Base-by-base conservation (phyloP, 768 basidiomycete species). In the Candolleomyces eurysporus region DNA sequence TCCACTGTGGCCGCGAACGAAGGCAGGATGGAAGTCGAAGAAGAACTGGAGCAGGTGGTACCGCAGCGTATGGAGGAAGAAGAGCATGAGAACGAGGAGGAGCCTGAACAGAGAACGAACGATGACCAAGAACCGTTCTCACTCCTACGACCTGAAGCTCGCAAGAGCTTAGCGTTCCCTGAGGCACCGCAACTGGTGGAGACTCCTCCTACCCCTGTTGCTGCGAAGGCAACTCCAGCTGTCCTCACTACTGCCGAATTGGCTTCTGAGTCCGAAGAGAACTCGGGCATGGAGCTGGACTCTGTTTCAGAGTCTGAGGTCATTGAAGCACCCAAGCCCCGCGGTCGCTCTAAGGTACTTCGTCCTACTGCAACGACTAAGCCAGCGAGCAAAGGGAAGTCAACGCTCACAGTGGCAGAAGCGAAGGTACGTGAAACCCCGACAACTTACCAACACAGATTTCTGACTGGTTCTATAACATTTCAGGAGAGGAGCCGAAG, bases 101-200 rank as follows among this genome's bases (percentile, higher is more conserved):
- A 58, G 11, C 42, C 50, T 42, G 17, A 5, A 2, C 56, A 60
- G 13, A 46, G 36, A 11, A 8, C 36, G 36, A 6, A 36, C 6
- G 36, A 6, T 36, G 11, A 7, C 36, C 36, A 36, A 36, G 36
- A 40, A 22, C 36, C 59, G 48, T 43, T 61, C 30, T 51, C 30
- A 40, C 46, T 53, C 42, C 57, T 51, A n/a, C 30, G 46, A 5
- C 60, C 64, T 42, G 69, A 42, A 42, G 31, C 19, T 39, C 58
- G 49, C 22, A 63, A 42, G 21, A 64, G 59, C 56, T 52, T 39
- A 10, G 51, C 46, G 50, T 53, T 21, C 17, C 52, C n/a, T 45
- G 30, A 51, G 36, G 16, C 48, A 53, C 16, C 63, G 63, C 22
- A 61, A 40, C 16, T 52, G 48, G 49, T 49, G 46, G 40, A 45